Base-by-base conservation (phyloP, 176 grass and related monocot genomes). In the Miscanthus lutarioriparius region DNA sequence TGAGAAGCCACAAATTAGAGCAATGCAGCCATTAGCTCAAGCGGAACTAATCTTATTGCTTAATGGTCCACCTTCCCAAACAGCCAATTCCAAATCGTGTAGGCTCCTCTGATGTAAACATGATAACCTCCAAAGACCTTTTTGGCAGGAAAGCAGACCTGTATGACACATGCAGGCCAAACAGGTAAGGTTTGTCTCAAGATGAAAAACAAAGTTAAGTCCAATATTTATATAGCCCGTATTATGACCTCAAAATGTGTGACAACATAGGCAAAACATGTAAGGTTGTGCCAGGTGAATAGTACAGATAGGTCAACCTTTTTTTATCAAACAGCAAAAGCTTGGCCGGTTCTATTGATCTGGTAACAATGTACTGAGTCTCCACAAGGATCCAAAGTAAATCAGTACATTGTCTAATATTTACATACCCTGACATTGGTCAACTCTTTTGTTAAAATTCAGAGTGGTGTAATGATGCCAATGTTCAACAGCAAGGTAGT, bases 41-140 rank as follows among this genome's bases (percentile, higher is more conserved):
- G 9, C 6, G 44, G 43, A 75, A 82, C 62, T 37, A 41, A 35
- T 70, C 39, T 1, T 22, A 75, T 38, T 38, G 28, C 22, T 61
- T 48, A 90, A 74, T 39, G 65, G 51, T 35, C 40, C 67, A 98
- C 96, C 96, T 98, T 90, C 93, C 96, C 89, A 99, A 87, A 70
- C 93, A 99, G 35, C 93, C 92, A 62, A 96, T 96, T 89, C 96
- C 96, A 86, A 99, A 99, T 70, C 93, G 88, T 70, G 96, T 99
- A 59, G 96, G 96, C 78, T 99, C 93, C 75, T 99, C 93, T 23
- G 93, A 99, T 65, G 96, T 99, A 79, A 99, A 99, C 96, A 99
- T 99, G 72, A 99, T 92, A 83, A 99, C 89, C 66, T 96, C 96
- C 87, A 99, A 83, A 59, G 93, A 91, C 71, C 84, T 95, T 88